Percentiles rank a stretch among this genome's conserved stretches.
Conservation (phyloP, 2,329 filamentous ascomycete species). For the Orbilia oligospora region DNA sequence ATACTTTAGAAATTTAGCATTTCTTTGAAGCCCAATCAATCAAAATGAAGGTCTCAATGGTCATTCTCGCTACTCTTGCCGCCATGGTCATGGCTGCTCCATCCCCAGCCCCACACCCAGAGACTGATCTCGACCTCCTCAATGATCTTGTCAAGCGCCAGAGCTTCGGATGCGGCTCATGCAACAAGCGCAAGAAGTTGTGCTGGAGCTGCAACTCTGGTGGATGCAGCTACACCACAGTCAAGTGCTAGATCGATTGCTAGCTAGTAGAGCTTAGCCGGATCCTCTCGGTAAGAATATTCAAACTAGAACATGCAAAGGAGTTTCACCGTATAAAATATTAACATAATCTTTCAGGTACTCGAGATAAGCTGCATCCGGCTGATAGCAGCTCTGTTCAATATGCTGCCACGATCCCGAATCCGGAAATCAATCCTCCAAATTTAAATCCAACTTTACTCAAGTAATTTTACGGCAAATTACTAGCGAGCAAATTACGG, state of each 20-base stretch:
- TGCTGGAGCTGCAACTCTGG: constrained; percentile 53
- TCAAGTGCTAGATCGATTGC: constrained; percentile 21
- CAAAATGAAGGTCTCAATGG: constrained; percentile 52
- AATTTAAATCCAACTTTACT: background rate
- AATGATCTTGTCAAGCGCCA: constrained; percentile 48
- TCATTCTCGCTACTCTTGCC: constrained; percentile 32
- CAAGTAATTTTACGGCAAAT: background rate
- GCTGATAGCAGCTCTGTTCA: background rate
- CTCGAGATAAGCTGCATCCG: background rate
- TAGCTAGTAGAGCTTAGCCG: background rate
- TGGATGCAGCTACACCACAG: constrained; percentile 40
- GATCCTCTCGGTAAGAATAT: background rate
- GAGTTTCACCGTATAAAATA: background rate
- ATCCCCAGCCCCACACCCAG: constrained; percentile 38
- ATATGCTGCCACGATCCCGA: background rate
- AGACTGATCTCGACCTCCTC: constrained; percentile 39
- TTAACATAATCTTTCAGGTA: background rate
- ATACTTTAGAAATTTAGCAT: background rate
- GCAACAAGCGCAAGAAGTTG: constrained; percentile 34
- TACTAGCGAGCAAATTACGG: background rate
- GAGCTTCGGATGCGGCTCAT: constrained; percentile 36
- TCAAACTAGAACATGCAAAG: background rate
- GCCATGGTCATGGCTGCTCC: constrained; percentile 44
- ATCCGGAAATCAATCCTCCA: background rate
- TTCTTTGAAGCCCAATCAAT: constrained; percentile 17